Percentiles rank a stretch among this genome's conserved stretches.
phyloP scores from a whole-genome alignment of 2,329 filamentous ascomycete species.

The Stachybotrys chlorohalonatus region DNA sequence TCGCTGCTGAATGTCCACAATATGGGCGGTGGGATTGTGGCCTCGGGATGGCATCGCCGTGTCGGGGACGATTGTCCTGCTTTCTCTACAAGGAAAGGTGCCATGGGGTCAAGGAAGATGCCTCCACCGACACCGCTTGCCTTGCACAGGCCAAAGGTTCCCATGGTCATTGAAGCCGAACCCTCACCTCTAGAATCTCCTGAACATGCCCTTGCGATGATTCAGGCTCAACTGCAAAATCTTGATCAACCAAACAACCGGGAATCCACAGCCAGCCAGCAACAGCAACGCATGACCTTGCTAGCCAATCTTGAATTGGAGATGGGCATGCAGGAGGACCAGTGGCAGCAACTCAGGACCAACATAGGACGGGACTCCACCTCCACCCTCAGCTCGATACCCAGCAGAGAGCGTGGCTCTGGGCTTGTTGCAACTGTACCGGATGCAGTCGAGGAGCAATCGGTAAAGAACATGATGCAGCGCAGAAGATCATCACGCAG shows the following conservation, averaged over 20 bases:
- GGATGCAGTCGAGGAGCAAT: not conserved
- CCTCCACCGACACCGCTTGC: conserved; percentile 48
- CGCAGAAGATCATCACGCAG: conserved; percentile 7
- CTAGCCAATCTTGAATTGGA: conserved; percentile 53
- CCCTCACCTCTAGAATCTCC: conserved; percentile 46
- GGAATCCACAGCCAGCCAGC: conserved; percentile 9
- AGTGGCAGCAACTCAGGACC: conserved; percentile 50
- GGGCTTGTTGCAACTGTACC: not conserved
- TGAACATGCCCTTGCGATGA: conserved; percentile 35
- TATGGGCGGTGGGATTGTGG: conserved; percentile 1
- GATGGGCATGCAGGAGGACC: conserved; percentile 49
- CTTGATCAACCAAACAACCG: conserved; percentile 32
- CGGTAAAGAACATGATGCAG: conserved; percentile 2
- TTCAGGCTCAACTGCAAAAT: conserved; percentile 42
- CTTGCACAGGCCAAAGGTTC: conserved; percentile 33
- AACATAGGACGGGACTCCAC: conserved; percentile 42
- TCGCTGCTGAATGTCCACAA: not conserved
- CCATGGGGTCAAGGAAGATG: conserved; percentile 37
- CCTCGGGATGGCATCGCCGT: conserved; percentile 40
- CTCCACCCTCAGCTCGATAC: conserved; percentile 31
- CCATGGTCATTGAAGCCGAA: conserved; percentile 37
- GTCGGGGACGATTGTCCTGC: conserved; percentile 50
- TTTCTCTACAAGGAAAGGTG: conserved; percentile 45
- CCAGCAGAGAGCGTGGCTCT: not conserved
- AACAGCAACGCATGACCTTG: conserved; percentile 35